A percentile compares a stretch with the other conserved stretches of the same genome.
These are phyloP conservation scores for Pisolithus orientalis DNA, from an alignment of 768 basidiomycete species.

Conservation along the genomic window DNA sequence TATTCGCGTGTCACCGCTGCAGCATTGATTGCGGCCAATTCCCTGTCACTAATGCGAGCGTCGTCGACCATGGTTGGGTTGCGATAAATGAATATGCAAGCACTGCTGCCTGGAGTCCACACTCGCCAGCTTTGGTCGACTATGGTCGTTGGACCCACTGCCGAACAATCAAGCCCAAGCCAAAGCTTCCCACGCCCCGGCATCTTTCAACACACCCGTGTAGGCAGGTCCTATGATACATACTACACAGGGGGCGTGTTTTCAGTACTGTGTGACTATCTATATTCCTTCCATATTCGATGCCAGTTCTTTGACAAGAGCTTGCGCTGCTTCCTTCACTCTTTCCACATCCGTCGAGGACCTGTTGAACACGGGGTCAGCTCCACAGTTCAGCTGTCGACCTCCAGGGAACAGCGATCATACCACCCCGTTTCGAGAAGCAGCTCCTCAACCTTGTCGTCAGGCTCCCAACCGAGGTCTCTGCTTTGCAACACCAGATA, in stretches of 20 bases:
- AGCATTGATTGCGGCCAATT: slow-evolving; percentile 76
- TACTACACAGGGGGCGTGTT: background rate
- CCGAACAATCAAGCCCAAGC: slow-evolving; percentile 1
- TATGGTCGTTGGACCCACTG: background rate
- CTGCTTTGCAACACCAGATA: slow-evolving; percentile 71
- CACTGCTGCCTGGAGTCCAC: slow-evolving; percentile 2
- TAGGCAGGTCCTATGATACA: background rate
- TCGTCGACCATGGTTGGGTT: slow-evolving; percentile 33
- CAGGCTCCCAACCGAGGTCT: slow-evolving; percentile 60
- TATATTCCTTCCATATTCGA: slow-evolving; percentile 23
- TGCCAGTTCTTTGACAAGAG: slow-evolving; percentile 34
- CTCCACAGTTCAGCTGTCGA: slow-evolving; percentile 12
- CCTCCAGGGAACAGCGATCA: slow-evolving; percentile 15
- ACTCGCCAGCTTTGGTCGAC: slow-evolving; percentile 3
- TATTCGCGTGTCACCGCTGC: slow-evolving; percentile 87
- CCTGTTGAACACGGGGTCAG: slow-evolving; percentile 36
- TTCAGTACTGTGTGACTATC: background rate
- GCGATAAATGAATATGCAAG: background rate
- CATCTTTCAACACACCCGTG: background rate
- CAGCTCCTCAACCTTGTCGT: slow-evolving; percentile 54
- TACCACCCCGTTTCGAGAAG: slow-evolving; percentile 83
- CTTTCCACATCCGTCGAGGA: slow-evolving; percentile 36
- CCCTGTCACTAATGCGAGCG: slow-evolving; percentile 63
- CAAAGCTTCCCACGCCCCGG: slow-evolving; percentile 20
- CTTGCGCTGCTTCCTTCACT: slow-evolving; percentile 36